phyloP scores from a whole-genome alignment of 106 monocot genomes.

The Apostasia ramifera region DNA sequence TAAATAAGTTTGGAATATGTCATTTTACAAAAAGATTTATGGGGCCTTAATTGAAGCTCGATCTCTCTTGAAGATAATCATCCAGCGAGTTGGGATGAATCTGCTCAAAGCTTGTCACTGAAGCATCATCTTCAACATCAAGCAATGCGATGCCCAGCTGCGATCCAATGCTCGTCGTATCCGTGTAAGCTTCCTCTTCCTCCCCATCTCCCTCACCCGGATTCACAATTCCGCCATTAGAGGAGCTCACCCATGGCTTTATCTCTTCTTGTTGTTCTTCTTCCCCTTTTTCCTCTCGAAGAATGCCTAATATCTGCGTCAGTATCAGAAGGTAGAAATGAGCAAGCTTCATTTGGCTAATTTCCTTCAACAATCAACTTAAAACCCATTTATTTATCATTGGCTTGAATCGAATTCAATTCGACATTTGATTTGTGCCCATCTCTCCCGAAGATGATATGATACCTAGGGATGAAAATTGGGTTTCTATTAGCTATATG shows the following conservation, averaged over 20 bases:
- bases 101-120: constrained; percentile 58
- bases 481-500: too few species aligned
- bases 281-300: constrained; percentile 29
- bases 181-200: constrained; percentile 67
- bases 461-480: too few species aligned
- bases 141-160: constrained; percentile 77
- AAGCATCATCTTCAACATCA: constrained; percentile 67
- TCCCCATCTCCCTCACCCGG: constrained; percentile 26
- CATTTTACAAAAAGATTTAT: too few species aligned
- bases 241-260: constrained; percentile 24
- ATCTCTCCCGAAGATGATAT: too few species aligned
- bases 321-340: not conserved
- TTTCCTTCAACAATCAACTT: too few species aligned
- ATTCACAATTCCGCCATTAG: not conserved
- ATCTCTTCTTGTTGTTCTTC: constrained; percentile 9
- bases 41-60: constrained; percentile 17
- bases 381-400: too few species aligned
- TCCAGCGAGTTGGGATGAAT: constrained; percentile 42
- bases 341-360: too few species aligned
- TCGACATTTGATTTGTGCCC: too few species aligned
- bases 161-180: constrained; percentile 41
- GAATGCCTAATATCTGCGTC: constrained; percentile 49
- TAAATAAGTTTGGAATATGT: too few species aligned
- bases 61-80: constrained; percentile 61
- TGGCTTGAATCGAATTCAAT: too few species aligned